Evolutionary conservation across 176 grass and related monocot genomes (phyloP).

Genomic region (Oryza australiensis): DNA sequence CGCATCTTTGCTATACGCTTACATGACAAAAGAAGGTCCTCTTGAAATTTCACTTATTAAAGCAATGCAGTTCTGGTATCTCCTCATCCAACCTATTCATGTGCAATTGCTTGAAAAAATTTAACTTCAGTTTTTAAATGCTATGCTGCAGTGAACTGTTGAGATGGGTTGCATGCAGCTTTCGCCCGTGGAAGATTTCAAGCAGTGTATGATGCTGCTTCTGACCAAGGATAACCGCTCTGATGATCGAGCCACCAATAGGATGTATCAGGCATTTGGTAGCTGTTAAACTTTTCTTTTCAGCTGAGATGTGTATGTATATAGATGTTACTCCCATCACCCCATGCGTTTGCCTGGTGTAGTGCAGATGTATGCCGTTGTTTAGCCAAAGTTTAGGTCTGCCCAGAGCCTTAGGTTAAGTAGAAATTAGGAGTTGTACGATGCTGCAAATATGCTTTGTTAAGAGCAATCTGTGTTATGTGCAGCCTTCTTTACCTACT

Average conservation of each 20-base stretch:
- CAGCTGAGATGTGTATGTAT: conserved; percentile 31
- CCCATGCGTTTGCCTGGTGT: conserved; percentile 11
- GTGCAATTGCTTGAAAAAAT: not conserved
- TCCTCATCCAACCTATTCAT: not conserved
- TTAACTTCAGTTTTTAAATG: not conserved
- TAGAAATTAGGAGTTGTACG: not conserved
- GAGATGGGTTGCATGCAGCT: not conserved
- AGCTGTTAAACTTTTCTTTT: not conserved
- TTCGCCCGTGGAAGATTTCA: not conserved
- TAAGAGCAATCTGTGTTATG: not conserved
- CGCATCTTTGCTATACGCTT: conserved; percentile 2
- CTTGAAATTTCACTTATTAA: not conserved
- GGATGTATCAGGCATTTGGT: not conserved
- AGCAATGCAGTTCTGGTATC: not conserved
- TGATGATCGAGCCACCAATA: not conserved
- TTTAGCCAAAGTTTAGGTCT: not conserved
- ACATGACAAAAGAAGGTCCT: not conserved
- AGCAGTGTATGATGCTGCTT: not conserved
- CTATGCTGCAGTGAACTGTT: not conserved
- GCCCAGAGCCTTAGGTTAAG: not conserved
- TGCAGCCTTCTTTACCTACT: not conserved
- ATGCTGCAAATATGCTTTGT: not conserved
- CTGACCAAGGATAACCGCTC: not conserved
- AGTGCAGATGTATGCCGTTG: not conserved
- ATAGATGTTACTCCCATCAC: conserved; percentile 14